Conservation (phyloP, 257 asterid genomes). For the Solanum chilense region DNA sequence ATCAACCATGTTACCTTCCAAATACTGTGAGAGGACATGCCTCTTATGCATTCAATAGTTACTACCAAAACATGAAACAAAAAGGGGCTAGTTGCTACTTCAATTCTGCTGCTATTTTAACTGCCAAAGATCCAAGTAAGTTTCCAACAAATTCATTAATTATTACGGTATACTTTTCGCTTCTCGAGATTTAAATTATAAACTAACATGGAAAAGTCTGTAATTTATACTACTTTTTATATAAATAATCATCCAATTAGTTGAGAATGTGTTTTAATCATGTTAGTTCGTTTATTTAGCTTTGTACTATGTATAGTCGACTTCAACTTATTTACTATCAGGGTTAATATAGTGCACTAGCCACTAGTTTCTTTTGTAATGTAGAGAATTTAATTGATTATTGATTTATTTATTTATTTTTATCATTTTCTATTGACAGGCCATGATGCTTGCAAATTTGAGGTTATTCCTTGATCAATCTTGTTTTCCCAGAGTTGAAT, state of each 20-base stretch:
- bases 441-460: constrained; percentile 61
- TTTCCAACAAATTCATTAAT: background rate
- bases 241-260: background rate
- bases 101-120: constrained; percentile 59
- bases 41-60: constrained; percentile 78
- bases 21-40: constrained; percentile 56
- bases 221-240: background rate
- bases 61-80: constrained; percentile 63
- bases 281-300: background rate
- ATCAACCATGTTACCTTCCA: constrained; percentile 39
- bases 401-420: background rate
- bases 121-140: constrained; percentile 71
- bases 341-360: background rate
- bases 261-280: background rate
- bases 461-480: constrained; percentile 26
- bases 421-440: constrained; percentile 33
- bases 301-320: background rate
- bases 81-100: constrained; percentile 71
- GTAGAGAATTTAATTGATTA: background rate
- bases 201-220: background rate
- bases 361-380: background rate
- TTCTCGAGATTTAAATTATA: background rate
- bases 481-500: background rate
- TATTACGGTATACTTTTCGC: background rate
- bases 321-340: background rate